Evolutionary conservation across 2,329 filamentous ascomycete genomes (phyloP).

Genomic region (Fusarium sp.): DNA sequence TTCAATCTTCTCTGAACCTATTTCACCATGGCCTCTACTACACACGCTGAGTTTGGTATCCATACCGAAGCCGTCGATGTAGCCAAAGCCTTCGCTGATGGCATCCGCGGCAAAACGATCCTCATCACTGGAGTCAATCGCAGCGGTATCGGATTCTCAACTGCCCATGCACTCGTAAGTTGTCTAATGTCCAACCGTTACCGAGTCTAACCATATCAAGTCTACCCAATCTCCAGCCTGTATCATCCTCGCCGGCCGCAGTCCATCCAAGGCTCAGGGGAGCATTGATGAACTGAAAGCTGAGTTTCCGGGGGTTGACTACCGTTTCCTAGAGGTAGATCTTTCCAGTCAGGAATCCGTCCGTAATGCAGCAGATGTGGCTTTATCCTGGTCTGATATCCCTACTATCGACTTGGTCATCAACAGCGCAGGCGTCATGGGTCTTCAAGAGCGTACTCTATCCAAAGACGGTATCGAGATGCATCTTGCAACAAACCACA

Average conservation of each 20-base stretch:
- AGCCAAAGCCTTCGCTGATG: background rate
- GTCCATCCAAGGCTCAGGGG: background rate
- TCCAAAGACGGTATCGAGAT: slow-evolving; percentile 4
- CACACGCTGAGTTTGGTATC: background rate
- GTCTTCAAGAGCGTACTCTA: background rate
- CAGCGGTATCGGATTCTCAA: slow-evolving; percentile 3
- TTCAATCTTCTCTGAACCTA: accelerated
- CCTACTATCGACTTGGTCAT: background rate
- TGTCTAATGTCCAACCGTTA: accelerated
- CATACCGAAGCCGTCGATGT: background rate
- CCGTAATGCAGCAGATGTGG: accelerated
- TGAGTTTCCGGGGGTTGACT: background rate
- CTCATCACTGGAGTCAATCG: slow-evolving; percentile 14
- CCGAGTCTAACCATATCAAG: background rate
- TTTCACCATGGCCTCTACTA: slow-evolving; percentile 14
- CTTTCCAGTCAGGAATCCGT: background rate
- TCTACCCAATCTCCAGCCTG: background rate
- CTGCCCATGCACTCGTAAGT: slow-evolving; percentile 4
- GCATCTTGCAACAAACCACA: slow-evolving; percentile 18
- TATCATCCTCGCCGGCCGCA: background rate
- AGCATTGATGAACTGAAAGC: background rate
- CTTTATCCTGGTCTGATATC: background rate
- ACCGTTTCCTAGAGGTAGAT: slow-evolving; percentile 5
- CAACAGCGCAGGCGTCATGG: slow-evolving; percentile 20
- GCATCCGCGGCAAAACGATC: background rate